A percentile compares a stretch with the other conserved stretches of the same genome.
These are phyloP conservation scores for Xylaria arbuscula DNA, from an alignment of 2,329 filamentous ascomycete species.

Conservation along the genomic window DNA sequence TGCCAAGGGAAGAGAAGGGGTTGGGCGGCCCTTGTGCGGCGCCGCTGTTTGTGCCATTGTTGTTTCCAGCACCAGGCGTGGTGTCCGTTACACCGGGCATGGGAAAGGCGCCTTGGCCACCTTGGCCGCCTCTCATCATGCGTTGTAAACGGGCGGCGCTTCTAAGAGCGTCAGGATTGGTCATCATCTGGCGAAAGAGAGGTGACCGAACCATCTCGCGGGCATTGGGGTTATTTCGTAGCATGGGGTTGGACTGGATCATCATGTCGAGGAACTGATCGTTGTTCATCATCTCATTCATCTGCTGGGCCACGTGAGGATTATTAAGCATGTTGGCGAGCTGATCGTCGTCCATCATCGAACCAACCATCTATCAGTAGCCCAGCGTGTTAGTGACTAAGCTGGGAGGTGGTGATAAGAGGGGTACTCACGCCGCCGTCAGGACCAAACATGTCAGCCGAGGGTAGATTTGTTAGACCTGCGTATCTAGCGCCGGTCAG, in stretches of 20 bases:
- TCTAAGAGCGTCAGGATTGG: conserved; percentile 85
- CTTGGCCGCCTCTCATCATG: conserved; percentile 67
- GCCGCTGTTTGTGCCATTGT: conserved; percentile 49
- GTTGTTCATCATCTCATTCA: conserved; percentile 96
- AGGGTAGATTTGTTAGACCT: conserved; percentile 88
- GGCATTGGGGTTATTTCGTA: conserved; percentile 67
- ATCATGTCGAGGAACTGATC: conserved; percentile 95
- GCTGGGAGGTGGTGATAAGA: neutral
- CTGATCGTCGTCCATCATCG: conserved; percentile 78
- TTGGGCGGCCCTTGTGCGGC: conserved; percentile 49
- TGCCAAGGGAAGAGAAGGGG: conserved; percentile 56
- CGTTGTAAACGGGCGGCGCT: conserved; percentile 86
- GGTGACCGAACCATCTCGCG: conserved; percentile 89
- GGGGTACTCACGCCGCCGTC: conserved; percentile 84
- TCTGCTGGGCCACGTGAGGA: conserved; percentile 83
- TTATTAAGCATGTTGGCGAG: conserved; percentile 88
- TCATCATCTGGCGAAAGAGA: conserved; percentile 91
- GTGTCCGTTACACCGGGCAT: conserved; percentile 93
- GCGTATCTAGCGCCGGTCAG: conserved; percentile 94
- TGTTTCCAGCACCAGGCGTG: conserved; percentile 66
- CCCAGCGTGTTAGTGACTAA: conserved; percentile 5
- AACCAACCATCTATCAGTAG: conserved; percentile 81
- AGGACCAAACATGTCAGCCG: conserved; percentile 88
- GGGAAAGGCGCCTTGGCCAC: conserved; percentile 73
- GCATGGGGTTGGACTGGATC: conserved; percentile 83